Conservation (phyloP, 176 grass and related monocot species). For the Lolium perenne region DNA sequence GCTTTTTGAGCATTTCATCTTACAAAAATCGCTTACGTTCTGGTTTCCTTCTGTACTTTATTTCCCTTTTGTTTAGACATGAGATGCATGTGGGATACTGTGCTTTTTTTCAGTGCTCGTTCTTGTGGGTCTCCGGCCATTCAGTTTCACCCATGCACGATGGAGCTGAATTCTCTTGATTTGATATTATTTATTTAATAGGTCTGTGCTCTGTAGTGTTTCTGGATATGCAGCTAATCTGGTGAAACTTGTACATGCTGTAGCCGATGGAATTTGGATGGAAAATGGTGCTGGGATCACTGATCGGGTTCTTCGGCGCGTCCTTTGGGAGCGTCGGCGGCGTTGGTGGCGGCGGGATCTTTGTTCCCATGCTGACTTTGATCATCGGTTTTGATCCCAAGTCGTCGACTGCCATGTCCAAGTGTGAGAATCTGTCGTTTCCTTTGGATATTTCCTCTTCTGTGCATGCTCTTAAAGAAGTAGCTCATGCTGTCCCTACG, state of each 20-base stretch:
- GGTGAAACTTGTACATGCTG: not conserved
- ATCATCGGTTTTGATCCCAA: conserved; percentile 82
- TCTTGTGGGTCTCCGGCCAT: not conserved
- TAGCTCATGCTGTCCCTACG: not conserved
- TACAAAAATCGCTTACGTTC: not conserved
- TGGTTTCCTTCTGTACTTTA: not conserved
- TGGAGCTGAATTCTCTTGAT: conserved; percentile 10
- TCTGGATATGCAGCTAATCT: conserved; percentile 18
- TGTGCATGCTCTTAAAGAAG: conserved; percentile 42
- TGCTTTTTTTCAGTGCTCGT: not conserved
- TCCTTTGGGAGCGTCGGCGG: conserved; percentile 83
- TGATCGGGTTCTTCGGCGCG: conserved; percentile 73
- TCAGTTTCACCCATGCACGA: conserved; percentile 8
- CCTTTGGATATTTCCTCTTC: conserved; percentile 7
- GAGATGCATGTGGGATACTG: not conserved
- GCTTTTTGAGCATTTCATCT: not conserved
- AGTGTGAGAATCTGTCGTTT: conserved; percentile 56
- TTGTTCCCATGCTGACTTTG: conserved; percentile 82
- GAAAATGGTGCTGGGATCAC: conserved; percentile 61
- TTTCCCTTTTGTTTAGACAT: not conserved
- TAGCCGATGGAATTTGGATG: conserved; percentile 72
- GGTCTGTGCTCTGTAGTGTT: not conserved
- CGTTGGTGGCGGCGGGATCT: conserved; percentile 80
- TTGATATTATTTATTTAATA: not conserved
- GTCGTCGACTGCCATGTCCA: conserved; percentile 79